Evolutionary conservation across 345 rosid genomes (phyloP).

Genomic region (Eutrema japonicum): DNA sequence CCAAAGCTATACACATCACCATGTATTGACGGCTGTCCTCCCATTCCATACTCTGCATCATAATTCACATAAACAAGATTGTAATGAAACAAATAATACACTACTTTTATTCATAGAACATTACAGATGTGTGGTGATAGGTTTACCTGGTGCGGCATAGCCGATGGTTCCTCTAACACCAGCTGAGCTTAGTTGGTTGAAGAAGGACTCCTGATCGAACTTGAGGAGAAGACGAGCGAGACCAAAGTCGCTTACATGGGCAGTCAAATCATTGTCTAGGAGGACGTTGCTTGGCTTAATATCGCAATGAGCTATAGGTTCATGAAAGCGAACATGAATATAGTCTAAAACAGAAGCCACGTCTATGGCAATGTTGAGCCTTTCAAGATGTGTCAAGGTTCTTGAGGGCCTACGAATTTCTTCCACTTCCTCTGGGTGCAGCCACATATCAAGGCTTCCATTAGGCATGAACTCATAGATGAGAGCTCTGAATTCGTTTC

Average conservation of each 20-base stretch:
- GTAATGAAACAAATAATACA: neutral
- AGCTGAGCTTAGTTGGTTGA: slow-evolving; percentile 3
- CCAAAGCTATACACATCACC: neutral
- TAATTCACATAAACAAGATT: neutral
- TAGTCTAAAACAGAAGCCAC: neutral
- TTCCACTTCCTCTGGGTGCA: slow-evolving; percentile 1
- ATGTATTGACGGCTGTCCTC: neutral
- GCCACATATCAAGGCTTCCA: slow-evolving; percentile 1
- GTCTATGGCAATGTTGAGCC: neutral
- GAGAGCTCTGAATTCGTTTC: slow-evolving; percentile 6
- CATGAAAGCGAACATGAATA: neutral
- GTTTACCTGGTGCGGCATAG: neutral
- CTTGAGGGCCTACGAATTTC: neutral
- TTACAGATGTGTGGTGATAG: neutral
- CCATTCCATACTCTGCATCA: neutral
- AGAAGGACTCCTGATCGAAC: neutral
- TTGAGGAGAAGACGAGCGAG: neutral
- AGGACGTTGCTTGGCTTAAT: neutral
- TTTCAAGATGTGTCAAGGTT: neutral
- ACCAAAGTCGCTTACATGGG: neutral
- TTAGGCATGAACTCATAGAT: slow-evolving; percentile 7
- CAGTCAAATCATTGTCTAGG: neutral
- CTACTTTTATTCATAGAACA: neutral
- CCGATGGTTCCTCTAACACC: neutral
- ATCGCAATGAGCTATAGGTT: neutral